Evolutionary conservation across 768 basidiomycete genomes (phyloP).

Genomic region (Leccinum rimulosum): DNA sequence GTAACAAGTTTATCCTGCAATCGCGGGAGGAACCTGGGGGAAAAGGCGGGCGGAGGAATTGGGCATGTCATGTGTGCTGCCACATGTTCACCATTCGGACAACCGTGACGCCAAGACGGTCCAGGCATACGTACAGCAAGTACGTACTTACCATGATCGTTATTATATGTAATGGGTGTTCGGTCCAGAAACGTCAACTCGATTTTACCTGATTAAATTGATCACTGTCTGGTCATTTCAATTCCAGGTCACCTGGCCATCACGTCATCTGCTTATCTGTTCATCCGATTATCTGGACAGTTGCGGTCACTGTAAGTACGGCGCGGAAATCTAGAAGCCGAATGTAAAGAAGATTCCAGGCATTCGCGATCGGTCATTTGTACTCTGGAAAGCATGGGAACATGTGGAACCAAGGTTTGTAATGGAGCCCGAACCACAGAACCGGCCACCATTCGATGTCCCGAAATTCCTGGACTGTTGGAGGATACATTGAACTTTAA

Average conservation of each 20-base stretch:
- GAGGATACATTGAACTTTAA: not conserved
- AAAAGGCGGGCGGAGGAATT: too few relatives aligned
- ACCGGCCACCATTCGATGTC: not conserved
- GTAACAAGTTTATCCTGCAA: not conserved
- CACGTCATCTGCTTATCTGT: not conserved
- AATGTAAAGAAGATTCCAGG: not conserved
- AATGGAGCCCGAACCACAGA: not conserved
- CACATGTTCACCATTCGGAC: not conserved
- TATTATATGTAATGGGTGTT: not conserved
- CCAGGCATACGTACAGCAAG: not conserved
- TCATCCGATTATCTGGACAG: not conserved
- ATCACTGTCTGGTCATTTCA: not conserved
- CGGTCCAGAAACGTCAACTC: not conserved
- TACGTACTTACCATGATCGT: not conserved
- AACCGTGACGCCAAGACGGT: not conserved
- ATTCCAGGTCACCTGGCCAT: not conserved
- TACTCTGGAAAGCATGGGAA: not conserved
- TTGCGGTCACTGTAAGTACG: not conserved
- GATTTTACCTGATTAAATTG: not conserved
- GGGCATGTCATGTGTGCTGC: not conserved
- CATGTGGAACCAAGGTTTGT: not conserved
- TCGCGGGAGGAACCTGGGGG: not conserved
- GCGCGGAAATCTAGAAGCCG: not conserved
- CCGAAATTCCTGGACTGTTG: not conserved
- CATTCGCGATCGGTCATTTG: not conserved